Base-by-base conservation (phyloP, 1,139 yeast genomes). In the Geotrichum australiense region DNA sequence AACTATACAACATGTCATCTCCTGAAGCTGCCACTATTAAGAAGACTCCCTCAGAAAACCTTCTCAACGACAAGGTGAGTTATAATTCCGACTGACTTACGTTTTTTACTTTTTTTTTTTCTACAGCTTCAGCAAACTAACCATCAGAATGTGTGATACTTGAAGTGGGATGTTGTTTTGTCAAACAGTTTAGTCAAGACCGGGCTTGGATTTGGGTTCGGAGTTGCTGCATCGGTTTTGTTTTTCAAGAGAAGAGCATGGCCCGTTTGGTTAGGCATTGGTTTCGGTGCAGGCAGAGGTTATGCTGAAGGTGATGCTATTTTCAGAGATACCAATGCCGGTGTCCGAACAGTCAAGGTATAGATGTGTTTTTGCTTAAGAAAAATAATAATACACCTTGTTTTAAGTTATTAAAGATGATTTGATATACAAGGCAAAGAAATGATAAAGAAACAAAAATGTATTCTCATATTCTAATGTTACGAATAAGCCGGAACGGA, bases 251-350 rank as follows among this genome's bases (percentile, higher is more conserved):
- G 97, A 73, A 81, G 97, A 68, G 74, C 94, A 4, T 91, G 86
- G 77, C 97, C 97, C 43, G 96, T 89, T 36, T 89, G 96, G 95
- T 66, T 89, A 48, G 97, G 97, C 52, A 68, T 86, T 53, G 98
- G 97, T 31, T 89, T 91, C 57, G 98, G 98, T 51, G 74, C 89
- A 50, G 98, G 98, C 53, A 82, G 96, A 70, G 96, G 96, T 42
- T 91, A 87, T 66, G 78, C 97, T 50, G 98, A 91, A 70, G 98
- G 97, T 49, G 97, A 91, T 61, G 94, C 96, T 50, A 83, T 89
- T 47, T 89, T 91, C 74, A 81, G 97, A 44, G 59, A 61, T 43
- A 53, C 59, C 42, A 52, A 53, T 38, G 62, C 62, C 31, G 65
- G 65, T 38, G 59, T 60, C 23, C 57, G 65, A 47, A 52, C 57